Percentiles rank a stretch among this genome's conserved stretches.
phyloP scores from a whole-genome alignment of 495 filamentous ascomycete genomes.

The Lophium mytilinum region DNA sequence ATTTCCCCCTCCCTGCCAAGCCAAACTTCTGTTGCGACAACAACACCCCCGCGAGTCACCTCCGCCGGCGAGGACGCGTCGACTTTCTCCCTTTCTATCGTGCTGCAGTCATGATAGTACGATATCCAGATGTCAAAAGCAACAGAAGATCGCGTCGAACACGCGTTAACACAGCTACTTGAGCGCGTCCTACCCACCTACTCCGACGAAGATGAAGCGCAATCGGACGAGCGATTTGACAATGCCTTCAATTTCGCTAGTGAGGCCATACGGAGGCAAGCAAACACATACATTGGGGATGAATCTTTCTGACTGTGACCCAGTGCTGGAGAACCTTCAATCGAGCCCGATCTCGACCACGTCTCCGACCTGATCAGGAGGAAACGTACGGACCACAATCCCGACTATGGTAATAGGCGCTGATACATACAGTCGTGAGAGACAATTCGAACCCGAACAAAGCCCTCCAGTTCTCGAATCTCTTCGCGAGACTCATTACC shows the following conservation, averaged over 20 bases:
- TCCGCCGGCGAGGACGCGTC: constrained; percentile 1
- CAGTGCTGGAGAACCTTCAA: constrained; percentile 25
- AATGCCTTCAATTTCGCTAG: constrained; percentile 31
- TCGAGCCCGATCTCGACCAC: constrained; percentile 68
- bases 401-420: not conserved
- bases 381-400: constrained; percentile 39
- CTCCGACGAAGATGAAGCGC: constrained; percentile 31
- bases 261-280: constrained; percentile 15
- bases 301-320: not conserved
- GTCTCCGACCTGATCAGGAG: constrained; percentile 85
- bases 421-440: constrained; percentile 48
- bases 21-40: not conserved
- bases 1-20: no score
- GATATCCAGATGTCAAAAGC: constrained; percentile 24
- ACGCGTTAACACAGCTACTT: constrained; percentile 36
- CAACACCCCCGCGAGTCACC: not conserved
- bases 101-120: not conserved
- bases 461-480: constrained; percentile 77
- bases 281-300: not conserved
- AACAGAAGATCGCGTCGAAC: constrained; percentile 34
- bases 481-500: constrained; percentile 78
- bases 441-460: constrained; percentile 71
- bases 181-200: constrained; percentile 31
- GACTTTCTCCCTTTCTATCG: not conserved
- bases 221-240: constrained; percentile 34